Percentiles rank a stretch among this genome's conserved stretches.
These are phyloP conservation scores for Rachicladosporium sp. DNA, from an alignment of 2,329 filamentous ascomycete genomes.

Conservation along the genomic window DNA sequence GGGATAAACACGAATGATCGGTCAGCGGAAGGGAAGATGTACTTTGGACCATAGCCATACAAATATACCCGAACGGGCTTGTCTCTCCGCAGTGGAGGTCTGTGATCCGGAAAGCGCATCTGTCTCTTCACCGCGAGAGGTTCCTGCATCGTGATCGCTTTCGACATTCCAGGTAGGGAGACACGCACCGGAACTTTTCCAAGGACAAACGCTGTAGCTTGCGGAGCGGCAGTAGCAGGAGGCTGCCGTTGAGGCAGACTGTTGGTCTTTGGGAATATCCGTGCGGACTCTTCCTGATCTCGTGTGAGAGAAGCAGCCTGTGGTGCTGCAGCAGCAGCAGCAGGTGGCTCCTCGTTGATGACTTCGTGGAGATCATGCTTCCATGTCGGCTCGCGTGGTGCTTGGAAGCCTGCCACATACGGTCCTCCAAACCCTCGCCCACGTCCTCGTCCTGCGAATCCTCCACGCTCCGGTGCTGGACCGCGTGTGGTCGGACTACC, in stretches of 20 bases:
- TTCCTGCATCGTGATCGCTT: conserved; percentile 56
- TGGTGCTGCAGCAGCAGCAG: conserved; percentile 5
- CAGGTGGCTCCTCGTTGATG: conserved; percentile 35
- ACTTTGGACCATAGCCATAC: conserved; percentile 64
- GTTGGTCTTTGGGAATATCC: conserved; percentile 10
- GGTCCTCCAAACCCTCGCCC: conserved; percentile 45
- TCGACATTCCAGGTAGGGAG: conserved; percentile 58
- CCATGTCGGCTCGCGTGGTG: conserved; percentile 53
- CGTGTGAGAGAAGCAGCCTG: conserved; percentile 7
- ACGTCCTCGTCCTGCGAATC: conserved; percentile 40
- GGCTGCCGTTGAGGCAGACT: background rate
- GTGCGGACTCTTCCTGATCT: conserved; percentile 14
- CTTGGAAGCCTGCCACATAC: conserved; percentile 6
- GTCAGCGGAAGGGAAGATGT: conserved; percentile 82
- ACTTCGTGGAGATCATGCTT: conserved; percentile 79
- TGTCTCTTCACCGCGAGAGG: conserved; percentile 78
- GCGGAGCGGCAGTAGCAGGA: conserved; percentile 1
- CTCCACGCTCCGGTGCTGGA: conserved; percentile 12
- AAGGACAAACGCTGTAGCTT: conserved; percentile 57
- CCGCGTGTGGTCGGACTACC: conserved; percentile 22
- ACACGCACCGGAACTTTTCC: conserved; percentile 80
- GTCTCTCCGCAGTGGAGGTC: conserved; percentile 84
- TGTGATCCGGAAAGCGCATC: conserved; percentile 86
- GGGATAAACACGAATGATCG: conserved; percentile 98
- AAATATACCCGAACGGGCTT: conserved; percentile 92